Conservation (phyloP, 164 flowering plant species). For the Aristolochia californica region DNA sequence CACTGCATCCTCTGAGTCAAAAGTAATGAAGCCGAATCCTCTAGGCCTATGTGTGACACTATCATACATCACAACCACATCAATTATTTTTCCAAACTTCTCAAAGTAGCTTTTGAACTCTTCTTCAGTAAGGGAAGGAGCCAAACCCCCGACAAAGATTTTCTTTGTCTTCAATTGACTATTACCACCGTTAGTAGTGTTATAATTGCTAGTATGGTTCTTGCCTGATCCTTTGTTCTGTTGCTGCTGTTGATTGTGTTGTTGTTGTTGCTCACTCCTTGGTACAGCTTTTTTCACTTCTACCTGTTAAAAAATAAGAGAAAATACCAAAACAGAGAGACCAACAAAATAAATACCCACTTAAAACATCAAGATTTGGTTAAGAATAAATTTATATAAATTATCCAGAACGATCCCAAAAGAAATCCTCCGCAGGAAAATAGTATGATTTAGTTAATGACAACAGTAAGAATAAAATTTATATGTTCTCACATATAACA, state of each 20-base stretch:
- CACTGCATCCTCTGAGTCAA: conserved; percentile 64
- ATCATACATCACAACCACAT: conserved; percentile 70
- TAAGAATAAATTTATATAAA: too few relatives aligned
- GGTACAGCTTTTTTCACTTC: conserved; percentile 67
- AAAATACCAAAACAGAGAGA: background rate
- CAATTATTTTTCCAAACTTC: conserved; percentile 50
- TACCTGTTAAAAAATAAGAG: conserved; percentile 31
- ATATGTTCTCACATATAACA: too few relatives aligned
- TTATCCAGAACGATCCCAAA: too few relatives aligned
- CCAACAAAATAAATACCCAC: background rate
- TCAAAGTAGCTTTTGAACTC: conserved; percentile 56
- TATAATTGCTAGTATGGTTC: conserved; percentile 16
- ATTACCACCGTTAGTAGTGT: conserved; percentile 14
- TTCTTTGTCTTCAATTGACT: conserved; percentile 44
- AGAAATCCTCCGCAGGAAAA: too few relatives aligned
- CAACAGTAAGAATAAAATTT: too few relatives aligned
- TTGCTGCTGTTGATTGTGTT: conserved; percentile 23
- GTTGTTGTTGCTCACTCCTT: conserved; percentile 40
- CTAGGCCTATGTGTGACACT: conserved; percentile 47
- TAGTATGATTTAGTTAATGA: too few relatives aligned
- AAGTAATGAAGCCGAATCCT: conserved; percentile 73
- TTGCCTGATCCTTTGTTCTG: conserved; percentile 16
- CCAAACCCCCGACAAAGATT: conserved; percentile 78
- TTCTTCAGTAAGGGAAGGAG: conserved; percentile 43
- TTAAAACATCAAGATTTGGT: too few relatives aligned